A percentile compares a stretch with the other conserved stretches of the same genome.
These are phyloP conservation scores for Macaranga tanarius DNA, from an alignment of 441 rosid species.

Conservation along the genomic window DNA sequence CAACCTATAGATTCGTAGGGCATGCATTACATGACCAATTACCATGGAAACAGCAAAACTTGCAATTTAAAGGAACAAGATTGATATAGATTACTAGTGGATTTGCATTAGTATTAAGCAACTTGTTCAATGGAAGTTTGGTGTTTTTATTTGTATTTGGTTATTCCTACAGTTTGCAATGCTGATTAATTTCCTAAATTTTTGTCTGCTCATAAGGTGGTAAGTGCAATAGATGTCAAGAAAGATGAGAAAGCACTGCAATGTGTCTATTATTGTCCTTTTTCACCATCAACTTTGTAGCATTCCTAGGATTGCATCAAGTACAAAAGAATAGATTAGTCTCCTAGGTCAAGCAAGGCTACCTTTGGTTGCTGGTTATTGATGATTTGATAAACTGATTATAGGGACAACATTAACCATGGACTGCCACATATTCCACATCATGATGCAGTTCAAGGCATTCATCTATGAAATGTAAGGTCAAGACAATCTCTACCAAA, in stretches of 20 bases:
- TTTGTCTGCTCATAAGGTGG: background rate
- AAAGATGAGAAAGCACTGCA: background rate
- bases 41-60: background rate
- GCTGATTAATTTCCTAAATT: background rate
- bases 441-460: background rate
- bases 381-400: background rate
- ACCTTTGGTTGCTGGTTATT: background rate
- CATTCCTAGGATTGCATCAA: background rate
- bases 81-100: background rate
- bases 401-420: background rate
- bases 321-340: background rate
- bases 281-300: background rate
- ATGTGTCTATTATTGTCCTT: background rate
- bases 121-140: background rate
- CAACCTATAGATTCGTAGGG: background rate
- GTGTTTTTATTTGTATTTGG: background rate
- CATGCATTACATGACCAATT: background rate
- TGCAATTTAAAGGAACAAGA: background rate
- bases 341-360: too few relatives aligned
- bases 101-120: background rate
- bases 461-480: background rate
- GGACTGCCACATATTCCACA: background rate
- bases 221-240: background rate
- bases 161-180: background rate
- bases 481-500: too few relatives aligned